Evolutionary conservation across 108 stramenopile species (phyloP).

Genomic region (Stephanodiscus minutulus): DNA sequence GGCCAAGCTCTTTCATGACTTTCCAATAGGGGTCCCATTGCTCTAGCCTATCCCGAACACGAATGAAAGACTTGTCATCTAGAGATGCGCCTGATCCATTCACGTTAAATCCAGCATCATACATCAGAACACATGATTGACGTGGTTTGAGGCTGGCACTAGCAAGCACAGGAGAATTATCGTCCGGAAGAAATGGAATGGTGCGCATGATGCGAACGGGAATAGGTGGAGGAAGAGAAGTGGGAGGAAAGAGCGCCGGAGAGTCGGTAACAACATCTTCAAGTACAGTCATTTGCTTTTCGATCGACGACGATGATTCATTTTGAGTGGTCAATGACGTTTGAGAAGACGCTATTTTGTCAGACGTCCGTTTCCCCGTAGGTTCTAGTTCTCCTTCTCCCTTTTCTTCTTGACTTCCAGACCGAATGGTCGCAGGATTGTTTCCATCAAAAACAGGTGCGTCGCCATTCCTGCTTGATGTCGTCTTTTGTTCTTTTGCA

Average conservation of each 20-base stretch:
- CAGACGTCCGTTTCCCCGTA: background rate
- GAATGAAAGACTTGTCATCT: constrained; percentile 18
- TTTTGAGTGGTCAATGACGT: background rate
- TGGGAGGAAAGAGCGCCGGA: constrained; percentile 18
- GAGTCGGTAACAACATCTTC: background rate
- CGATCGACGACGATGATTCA: background rate
- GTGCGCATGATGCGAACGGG: constrained; percentile 13
- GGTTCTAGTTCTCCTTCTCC: background rate
- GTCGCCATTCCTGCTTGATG: background rate
- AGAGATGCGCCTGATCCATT: constrained; percentile 34
- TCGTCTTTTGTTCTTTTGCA: background rate
- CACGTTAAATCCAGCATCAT: constrained; percentile 32
- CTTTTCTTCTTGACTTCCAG: background rate
- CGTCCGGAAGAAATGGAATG: constrained; percentile 26
- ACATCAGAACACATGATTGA: background rate
- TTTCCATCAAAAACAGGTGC: background rate
- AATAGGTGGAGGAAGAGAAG: constrained; percentile 22
- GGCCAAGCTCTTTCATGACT: constrained; percentile 39
- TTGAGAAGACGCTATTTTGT: background rate
- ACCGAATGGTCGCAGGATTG: background rate
- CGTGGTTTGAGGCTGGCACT: constrained; percentile 22
- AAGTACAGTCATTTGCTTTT: background rate
- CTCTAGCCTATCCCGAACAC: constrained; percentile 33
- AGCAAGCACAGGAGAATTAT: background rate
- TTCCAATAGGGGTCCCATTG: constrained; percentile 68